phyloP scores from a whole-genome alignment of 1,284 basidiomycete genomes.

The Chalciporus piperatoides region DNA sequence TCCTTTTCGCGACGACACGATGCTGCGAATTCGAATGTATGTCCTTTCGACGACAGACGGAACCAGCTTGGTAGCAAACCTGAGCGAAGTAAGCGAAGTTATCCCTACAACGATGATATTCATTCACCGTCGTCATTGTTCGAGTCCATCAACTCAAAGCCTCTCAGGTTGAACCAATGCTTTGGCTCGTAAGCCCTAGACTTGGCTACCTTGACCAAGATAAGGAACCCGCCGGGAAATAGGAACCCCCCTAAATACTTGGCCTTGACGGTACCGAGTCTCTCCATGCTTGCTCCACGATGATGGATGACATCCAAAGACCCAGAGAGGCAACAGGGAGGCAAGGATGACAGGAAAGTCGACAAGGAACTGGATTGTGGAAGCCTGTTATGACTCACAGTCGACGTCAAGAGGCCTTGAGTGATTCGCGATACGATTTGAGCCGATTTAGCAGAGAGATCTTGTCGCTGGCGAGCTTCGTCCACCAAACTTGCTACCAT shows the following conservation, averaged over 20 bases:
- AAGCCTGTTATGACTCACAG: conserved; percentile 33
- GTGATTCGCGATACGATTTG: conserved; percentile 68
- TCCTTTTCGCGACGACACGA: conserved; percentile 80
- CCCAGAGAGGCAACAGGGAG: conserved; percentile 73
- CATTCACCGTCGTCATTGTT: conserved; percentile 64
- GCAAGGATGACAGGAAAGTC: conserved; percentile 65
- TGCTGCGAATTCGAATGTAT: conserved; percentile 81
- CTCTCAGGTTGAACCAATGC: conserved; percentile 79
- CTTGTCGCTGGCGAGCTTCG: conserved; percentile 61
- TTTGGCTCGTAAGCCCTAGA: conserved; percentile 78
- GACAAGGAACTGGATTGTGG: conserved; percentile 39
- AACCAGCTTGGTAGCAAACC: conserved; percentile 79
- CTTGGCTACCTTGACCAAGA: conserved; percentile 83
- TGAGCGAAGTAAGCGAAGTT: conserved; percentile 29
- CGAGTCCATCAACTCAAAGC: conserved; percentile 69
- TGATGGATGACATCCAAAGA: conserved; percentile 81
- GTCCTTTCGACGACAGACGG: conserved; percentile 61
- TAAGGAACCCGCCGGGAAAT: conserved; percentile 79
- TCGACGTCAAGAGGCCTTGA: conserved; percentile 31
- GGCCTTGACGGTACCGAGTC: conserved; percentile 57
- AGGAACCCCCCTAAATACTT: conserved; percentile 88
- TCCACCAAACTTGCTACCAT: conserved; percentile 56
- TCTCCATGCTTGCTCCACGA: conserved; percentile 38
- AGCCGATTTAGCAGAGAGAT: conserved; percentile 63
- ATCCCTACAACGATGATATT: conserved; percentile 2